These are phyloP conservation scores for Scytalidium sp. DNA, from an alignment of 2,329 filamentous ascomycete species.

Conservation along the genomic window DNA sequence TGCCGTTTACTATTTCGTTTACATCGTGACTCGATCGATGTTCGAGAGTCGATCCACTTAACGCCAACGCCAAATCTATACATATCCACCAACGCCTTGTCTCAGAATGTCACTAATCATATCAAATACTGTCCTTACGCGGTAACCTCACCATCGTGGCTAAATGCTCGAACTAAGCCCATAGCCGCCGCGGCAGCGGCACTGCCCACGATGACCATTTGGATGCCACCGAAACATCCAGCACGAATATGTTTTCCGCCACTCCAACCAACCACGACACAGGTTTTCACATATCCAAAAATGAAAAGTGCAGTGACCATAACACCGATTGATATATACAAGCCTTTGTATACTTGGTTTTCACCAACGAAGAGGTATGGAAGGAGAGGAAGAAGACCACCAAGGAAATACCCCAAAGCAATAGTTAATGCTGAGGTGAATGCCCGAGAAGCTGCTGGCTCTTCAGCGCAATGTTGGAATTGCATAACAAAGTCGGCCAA, in stretches of 20 bases:
- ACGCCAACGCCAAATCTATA: too few species aligned
- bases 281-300: conserved; percentile 66
- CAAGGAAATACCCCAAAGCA: conserved; percentile 52
- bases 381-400: conserved; percentile 52
- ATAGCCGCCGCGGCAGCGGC: conserved; percentile 35
- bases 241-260: conserved; percentile 20
- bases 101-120: conserved; percentile 4
- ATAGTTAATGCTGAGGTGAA: conserved; percentile 50
- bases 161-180: conserved; percentile 33
- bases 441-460: conserved; percentile 27
- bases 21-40: too few species aligned
- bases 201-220: conserved; percentile 38
- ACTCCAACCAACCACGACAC: conserved; percentile 39
- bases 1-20: too few species aligned
- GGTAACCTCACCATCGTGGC: conserved; percentile 11
- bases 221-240: conserved; percentile 30
- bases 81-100: not conserved
- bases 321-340: conserved; percentile 58
- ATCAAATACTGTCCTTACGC: conserved; percentile 2
- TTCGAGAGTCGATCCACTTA: too few species aligned
- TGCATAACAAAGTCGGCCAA: conserved; percentile 37
- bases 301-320: conserved; percentile 58
- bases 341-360: conserved; percentile 38
- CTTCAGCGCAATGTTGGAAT: conserved; percentile 29
- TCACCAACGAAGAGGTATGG: conserved; percentile 49